phyloP scores from a whole-genome alignment of 306 rosid species.

The Prunus padus region DNA sequence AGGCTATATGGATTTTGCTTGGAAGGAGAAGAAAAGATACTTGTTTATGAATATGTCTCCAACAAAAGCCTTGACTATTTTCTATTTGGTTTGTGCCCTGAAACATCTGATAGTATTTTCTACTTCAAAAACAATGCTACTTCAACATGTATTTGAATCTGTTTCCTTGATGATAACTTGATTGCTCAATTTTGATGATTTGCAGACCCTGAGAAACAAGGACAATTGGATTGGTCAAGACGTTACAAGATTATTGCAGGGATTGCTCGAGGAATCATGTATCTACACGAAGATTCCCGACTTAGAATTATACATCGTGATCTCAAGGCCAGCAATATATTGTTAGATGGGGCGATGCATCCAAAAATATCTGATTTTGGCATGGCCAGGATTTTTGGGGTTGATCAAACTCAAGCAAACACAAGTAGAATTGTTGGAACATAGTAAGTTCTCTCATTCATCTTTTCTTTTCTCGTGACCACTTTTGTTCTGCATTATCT shows the following conservation, averaged over 20 bases:
- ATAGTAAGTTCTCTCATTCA: conserved; percentile 5
- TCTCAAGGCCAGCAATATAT: conserved; percentile 6
- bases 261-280: conserved; percentile 11
- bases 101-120: not conserved
- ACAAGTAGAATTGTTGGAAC: conserved; percentile 20
- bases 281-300: conserved; percentile 11
- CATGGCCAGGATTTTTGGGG: not conserved
- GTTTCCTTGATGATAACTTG: not conserved
- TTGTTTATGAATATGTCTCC: conserved; percentile 50
- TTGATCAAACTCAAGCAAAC: too few species aligned
- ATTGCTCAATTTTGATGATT: not conserved
- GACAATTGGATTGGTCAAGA: conserved; percentile 9
- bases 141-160: not conserved
- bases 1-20: conserved; percentile 54
- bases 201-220: conserved; percentile 10
- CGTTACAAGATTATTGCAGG: conserved; percentile 2
- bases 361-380: conserved; percentile 24
- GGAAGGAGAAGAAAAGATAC: conserved; percentile 54
- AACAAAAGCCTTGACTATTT: conserved; percentile 54
- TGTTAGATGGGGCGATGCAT: conserved; percentile 2
- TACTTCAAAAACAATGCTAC: not conserved
- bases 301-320: conserved; percentile 15
- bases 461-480: not conserved
- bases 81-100: conserved; percentile 34
- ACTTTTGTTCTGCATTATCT: not conserved